Conservation (phyloP, 495 filamentous ascomycete species). For the Pyrenula massariospora region DNA sequence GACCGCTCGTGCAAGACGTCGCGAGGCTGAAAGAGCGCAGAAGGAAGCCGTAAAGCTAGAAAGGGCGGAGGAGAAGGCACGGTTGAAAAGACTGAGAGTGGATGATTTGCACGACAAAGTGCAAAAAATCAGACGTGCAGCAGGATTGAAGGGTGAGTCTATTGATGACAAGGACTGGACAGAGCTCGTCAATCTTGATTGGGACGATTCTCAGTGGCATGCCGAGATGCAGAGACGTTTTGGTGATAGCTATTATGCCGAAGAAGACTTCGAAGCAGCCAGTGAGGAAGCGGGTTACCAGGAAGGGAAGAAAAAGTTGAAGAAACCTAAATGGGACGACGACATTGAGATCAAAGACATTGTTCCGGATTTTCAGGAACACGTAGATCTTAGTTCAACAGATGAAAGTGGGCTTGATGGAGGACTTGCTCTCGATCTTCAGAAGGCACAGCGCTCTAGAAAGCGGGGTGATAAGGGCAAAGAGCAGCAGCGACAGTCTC, state of each 20-base stretch:
- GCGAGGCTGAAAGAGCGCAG: constrained; percentile 63
- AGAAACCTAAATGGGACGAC: constrained; percentile 93
- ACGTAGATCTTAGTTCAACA: neutral
- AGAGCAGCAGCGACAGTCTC: constrained; percentile 61
- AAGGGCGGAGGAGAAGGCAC: constrained; percentile 68
- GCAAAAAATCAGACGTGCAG: constrained; percentile 71
- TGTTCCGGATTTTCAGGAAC: constrained; percentile 67
- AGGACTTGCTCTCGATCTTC: constrained; percentile 13
- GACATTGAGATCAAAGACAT: constrained; percentile 95
- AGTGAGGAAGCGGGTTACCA: constrained; percentile 25
- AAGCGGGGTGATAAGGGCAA: constrained; percentile 20
- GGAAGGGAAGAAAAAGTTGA: constrained; percentile 41
- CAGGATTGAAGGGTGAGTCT: constrained; percentile 55
- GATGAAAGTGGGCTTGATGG: constrained; percentile 11
- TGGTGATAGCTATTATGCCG: constrained; percentile 79
- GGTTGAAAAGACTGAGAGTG: constrained; percentile 73
- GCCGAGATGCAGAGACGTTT: constrained; percentile 77
- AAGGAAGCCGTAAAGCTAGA: constrained; percentile 68
- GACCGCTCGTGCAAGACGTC: constrained; percentile 59
- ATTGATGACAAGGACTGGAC: constrained; percentile 69
- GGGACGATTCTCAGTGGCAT: constrained; percentile 81
- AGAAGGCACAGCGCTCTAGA: constrained; percentile 34
- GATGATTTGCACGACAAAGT: constrained; percentile 80
- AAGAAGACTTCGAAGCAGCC: constrained; percentile 32
- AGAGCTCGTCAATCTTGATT: constrained; percentile 71